Evolutionary conservation across 495 filamentous ascomycete species (phyloP).

Genomic region (Hypomontagnella monticulosa): DNA sequence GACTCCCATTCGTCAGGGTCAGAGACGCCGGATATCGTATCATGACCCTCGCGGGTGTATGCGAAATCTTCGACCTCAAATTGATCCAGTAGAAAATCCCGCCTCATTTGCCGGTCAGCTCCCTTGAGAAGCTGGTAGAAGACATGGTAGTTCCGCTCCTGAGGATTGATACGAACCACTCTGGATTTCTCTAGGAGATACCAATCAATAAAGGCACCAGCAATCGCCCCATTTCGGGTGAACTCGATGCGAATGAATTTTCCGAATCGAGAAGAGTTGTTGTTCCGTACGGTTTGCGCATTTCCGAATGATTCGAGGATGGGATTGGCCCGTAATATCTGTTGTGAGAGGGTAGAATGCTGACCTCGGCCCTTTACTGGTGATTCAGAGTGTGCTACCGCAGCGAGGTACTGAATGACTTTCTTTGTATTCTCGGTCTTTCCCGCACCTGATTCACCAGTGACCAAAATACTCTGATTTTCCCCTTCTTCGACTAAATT

Average conservation of each 20-base stretch:
- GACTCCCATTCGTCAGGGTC: slow-evolving; percentile 90
- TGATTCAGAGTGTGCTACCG: slow-evolving; percentile 86
- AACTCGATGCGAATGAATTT: slow-evolving; percentile 99
- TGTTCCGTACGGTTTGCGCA: slow-evolving; percentile 95
- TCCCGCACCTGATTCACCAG: slow-evolving; percentile 96
- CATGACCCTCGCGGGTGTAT: slow-evolving; percentile 91
- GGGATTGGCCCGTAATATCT: slow-evolving; percentile 95
- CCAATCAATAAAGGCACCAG: slow-evolving; percentile 98
- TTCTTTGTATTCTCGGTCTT: slow-evolving; percentile 99
- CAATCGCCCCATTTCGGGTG: slow-evolving; percentile 87
- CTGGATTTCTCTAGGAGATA: slow-evolving; percentile 97
- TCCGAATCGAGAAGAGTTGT: slow-evolving; percentile 98
- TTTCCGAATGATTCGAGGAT: slow-evolving; percentile 99
- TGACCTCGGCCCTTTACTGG: slow-evolving; percentile 70
- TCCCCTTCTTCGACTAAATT: slow-evolving; percentile 94
- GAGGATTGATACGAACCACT: slow-evolving; percentile 84
- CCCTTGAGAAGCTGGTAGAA: slow-evolving; percentile 96
- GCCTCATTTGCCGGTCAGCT: slow-evolving; percentile 74
- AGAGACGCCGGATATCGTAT: slow-evolving; percentile 88
- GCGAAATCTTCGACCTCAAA: slow-evolving; percentile 84
- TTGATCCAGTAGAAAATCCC: slow-evolving; percentile 76
- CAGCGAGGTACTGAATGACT: slow-evolving; percentile 97
- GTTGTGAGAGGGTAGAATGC: slow-evolving; percentile 90
- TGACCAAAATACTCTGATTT: slow-evolving; percentile 98
- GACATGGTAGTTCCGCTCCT: slow-evolving; percentile 95